phyloP scores from a whole-genome alignment of 805 yeast genomes.

The Barnettozyma populi region DNA sequence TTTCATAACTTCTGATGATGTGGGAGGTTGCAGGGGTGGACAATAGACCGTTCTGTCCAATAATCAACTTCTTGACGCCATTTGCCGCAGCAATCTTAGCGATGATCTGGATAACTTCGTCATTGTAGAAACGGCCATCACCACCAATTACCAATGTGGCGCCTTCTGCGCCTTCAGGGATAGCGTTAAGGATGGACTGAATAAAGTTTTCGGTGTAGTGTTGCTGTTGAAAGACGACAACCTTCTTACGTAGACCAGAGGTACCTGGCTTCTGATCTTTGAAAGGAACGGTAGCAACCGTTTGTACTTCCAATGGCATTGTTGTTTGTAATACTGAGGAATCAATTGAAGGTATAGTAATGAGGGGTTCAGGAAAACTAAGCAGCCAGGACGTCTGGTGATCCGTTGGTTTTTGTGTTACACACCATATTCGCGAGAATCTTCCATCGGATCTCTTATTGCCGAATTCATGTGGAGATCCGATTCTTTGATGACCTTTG shows the following conservation, averaged over 20 bases:
- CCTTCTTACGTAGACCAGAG: slow-evolving; percentile 92
- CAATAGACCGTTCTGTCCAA: slow-evolving; percentile 83
- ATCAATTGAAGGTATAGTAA: no score
- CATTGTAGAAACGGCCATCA: slow-evolving; percentile 92
- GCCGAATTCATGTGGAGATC: background rate
- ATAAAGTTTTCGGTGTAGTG: slow-evolving; percentile 91
- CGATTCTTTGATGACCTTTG: background rate
- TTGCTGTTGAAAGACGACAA: slow-evolving; percentile 68
- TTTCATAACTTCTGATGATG: slow-evolving; percentile 63
- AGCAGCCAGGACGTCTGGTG: background rate
- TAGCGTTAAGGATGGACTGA: slow-evolving; percentile 77
- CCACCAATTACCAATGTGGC: slow-evolving; percentile 91
- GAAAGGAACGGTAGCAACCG: slow-evolving; percentile 65
- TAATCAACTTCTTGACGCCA: slow-evolving; percentile 76
- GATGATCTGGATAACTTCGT: slow-evolving; percentile 72
- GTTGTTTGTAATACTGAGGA: background rate
- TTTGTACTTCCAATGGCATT: slow-evolving; percentile 13
- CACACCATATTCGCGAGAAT: background rate
- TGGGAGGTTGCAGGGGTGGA: slow-evolving; percentile 98
- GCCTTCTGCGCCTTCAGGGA: slow-evolving; percentile 79
- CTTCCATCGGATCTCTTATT: background rate
- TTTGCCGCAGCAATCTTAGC: slow-evolving; percentile 85
- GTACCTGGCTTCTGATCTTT: slow-evolving; percentile 97
- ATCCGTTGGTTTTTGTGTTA: background rate
- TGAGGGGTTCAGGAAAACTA: no score